Conservation (phyloP, 1,284 basidiomycete species). For the Kalmanozyma brasiliensis region DNA sequence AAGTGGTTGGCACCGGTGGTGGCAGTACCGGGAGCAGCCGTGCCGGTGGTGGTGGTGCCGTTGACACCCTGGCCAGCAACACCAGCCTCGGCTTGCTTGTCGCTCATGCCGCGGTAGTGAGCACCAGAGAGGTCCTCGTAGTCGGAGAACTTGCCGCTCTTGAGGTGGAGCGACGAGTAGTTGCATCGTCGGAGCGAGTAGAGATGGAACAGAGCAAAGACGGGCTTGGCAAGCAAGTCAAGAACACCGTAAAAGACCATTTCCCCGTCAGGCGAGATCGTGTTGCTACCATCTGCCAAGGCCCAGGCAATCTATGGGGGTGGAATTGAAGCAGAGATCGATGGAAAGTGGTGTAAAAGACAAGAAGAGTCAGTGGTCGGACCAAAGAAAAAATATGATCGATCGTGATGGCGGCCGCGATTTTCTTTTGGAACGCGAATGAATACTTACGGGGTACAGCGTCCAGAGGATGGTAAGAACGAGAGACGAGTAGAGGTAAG, state of each 20-base stretch:
- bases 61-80: slow-evolving; percentile 7
- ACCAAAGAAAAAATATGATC: too few relatives aligned
- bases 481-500: slow-evolving; percentile 70
- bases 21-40: slow-evolving; percentile 4
- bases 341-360: too few relatives aligned
- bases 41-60: slow-evolving; percentile 7
- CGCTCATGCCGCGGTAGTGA: slow-evolving; percentile 17
- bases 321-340: too few relatives aligned
- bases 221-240: slow-evolving; percentile 72
- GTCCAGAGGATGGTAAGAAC: slow-evolving; percentile 55
- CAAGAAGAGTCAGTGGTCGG: too few relatives aligned
- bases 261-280: slow-evolving; percentile 70
- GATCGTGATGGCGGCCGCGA: too few relatives aligned
- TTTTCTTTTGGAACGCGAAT: too few relatives aligned
- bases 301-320: too few relatives aligned
- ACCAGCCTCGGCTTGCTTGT: slow-evolving; percentile 39
- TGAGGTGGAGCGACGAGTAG: slow-evolving; percentile 54
- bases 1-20: slow-evolving; percentile 17
- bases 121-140: slow-evolving; percentile 30
- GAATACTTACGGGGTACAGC: slow-evolving; percentile 64
- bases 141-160: slow-evolving; percentile 56
- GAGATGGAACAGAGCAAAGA: slow-evolving; percentile 62
- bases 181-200: slow-evolving; percentile 50
- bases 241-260: slow-evolving; percentile 74
- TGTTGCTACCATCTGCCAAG: slow-evolving; percentile 71